phyloP scores from a whole-genome alignment of 179 eudicot genomes.

The Amaranthus tricolor region DNA sequence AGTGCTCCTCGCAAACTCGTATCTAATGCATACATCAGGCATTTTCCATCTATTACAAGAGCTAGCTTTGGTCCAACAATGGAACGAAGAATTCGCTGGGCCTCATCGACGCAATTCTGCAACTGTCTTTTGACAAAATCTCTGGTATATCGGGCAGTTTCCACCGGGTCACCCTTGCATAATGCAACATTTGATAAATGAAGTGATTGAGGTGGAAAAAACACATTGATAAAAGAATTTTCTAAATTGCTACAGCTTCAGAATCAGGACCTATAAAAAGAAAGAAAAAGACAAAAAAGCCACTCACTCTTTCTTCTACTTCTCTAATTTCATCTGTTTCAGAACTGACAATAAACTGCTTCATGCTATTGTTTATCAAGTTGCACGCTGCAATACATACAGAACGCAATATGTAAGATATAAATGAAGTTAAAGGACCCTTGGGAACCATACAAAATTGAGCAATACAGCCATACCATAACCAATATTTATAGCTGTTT shows the following conservation, averaged over 20 bases:
- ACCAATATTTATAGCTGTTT: slow-evolving; percentile 96
- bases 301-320: slow-evolving; percentile 76
- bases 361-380: slow-evolving; percentile 88
- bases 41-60: slow-evolving; percentile 94
- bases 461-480: slow-evolving; percentile 57
- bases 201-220: slow-evolving; percentile 3
- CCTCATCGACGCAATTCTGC: slow-evolving; percentile 72
- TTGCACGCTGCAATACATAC: slow-evolving; percentile 69
- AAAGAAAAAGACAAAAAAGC: slow-evolving; percentile 5
- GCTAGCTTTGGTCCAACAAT: slow-evolving; percentile 61
- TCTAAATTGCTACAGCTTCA: not conserved
- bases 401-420: slow-evolving; percentile 18
- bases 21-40: slow-evolving; percentile 95
- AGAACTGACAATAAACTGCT: slow-evolving; percentile 86
- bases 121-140: slow-evolving; percentile 63
- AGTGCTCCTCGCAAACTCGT: slow-evolving; percentile 75
- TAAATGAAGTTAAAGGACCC: not conserved
- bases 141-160: slow-evolving; percentile 66
- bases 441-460: not conserved
- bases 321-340: slow-evolving; percentile 90
- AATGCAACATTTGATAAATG: slow-evolving; percentile 15
- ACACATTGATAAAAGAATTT: not conserved
- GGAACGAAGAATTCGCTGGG: slow-evolving; percentile 45
- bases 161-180: slow-evolving; percentile 85
- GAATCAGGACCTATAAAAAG: not conserved